These are phyloP conservation scores for Penicillium olsonii DNA, from an alignment of 2,329 filamentous ascomycete species.

Conservation along the genomic window DNA sequence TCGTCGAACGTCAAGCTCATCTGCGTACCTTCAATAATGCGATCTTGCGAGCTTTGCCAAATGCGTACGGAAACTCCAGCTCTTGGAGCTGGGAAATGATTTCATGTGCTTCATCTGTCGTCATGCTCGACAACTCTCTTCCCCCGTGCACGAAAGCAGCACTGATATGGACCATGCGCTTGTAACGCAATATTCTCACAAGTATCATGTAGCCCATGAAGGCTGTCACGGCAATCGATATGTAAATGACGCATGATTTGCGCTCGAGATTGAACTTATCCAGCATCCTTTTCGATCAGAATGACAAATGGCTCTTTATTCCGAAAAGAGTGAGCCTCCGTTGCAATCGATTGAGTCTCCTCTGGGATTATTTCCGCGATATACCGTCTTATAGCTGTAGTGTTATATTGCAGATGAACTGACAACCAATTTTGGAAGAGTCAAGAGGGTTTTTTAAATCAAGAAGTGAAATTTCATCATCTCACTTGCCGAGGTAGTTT, in stretches of 20 bases:
- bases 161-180: conserved; percentile 2
- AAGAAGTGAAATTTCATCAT: no score
- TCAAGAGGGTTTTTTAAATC: no score
- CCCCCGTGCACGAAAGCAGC: conserved; percentile 2
- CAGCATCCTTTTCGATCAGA: no score
- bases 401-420: no score
- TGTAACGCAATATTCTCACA: background rate
- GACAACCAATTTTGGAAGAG: no score
- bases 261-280: background rate
- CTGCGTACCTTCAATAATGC: conserved; percentile 29
- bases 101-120: conserved; percentile 29
- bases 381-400: no score
- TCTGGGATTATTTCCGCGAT: no score
- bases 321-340: no score
- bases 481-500: no score
- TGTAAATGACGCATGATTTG: background rate
- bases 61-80: conserved; percentile 35
- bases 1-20: background rate
- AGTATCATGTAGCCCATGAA: background rate
- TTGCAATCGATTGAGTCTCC: no score
- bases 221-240: background rate
- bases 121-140: conserved; percentile 32
- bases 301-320: no score
- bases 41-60: conserved; percentile 27
- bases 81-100: conserved; percentile 32